These are phyloP conservation scores for Cladobotryum protrusum DNA, from an alignment of 2,329 filamentous ascomycete species.

Conservation along the genomic window DNA sequence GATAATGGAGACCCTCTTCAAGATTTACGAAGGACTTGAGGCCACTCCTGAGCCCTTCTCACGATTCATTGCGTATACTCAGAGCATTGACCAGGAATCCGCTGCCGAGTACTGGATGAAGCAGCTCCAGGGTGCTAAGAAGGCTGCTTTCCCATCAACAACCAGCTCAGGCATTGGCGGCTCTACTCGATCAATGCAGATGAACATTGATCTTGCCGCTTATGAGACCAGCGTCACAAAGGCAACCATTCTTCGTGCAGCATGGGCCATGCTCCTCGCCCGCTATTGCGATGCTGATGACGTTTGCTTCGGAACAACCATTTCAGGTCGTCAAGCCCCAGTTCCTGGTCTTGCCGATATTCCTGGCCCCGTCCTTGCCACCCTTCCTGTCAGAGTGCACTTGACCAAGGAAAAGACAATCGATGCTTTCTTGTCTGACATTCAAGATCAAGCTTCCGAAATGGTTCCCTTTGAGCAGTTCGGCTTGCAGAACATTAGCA, in stretches of 20 bases:
- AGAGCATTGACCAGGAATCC: neutral
- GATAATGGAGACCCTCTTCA: slow-evolving; percentile 7
- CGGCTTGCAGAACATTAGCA: slow-evolving; percentile 8
- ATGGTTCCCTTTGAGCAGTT: slow-evolving; percentile 7
- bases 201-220: no score
- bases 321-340: slow-evolving; percentile 15
- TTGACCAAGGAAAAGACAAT: slow-evolving; percentile 7
- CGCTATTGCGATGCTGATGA: slow-evolving; percentile 10
- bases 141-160: neutral
- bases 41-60: neutral
- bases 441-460: slow-evolving; percentile 13
- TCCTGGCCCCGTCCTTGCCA: slow-evolving; percentile 5
- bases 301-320: slow-evolving; percentile 12
- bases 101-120: neutral
- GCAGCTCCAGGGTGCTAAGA: neutral
- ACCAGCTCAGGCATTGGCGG: neutral
- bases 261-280: slow-evolving; percentile 8
- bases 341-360: neutral
- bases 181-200: neutral
- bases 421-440: slow-evolving; percentile 6
- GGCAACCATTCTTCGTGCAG: slow-evolving; percentile 7
- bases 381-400: slow-evolving; percentile 12
- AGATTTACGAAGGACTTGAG: neutral
- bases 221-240: neutral
- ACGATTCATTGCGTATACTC: neutral